Conservation (phyloP, 2,329 filamentous ascomycete genomes). For the Aurifilum marmelostoma region DNA sequence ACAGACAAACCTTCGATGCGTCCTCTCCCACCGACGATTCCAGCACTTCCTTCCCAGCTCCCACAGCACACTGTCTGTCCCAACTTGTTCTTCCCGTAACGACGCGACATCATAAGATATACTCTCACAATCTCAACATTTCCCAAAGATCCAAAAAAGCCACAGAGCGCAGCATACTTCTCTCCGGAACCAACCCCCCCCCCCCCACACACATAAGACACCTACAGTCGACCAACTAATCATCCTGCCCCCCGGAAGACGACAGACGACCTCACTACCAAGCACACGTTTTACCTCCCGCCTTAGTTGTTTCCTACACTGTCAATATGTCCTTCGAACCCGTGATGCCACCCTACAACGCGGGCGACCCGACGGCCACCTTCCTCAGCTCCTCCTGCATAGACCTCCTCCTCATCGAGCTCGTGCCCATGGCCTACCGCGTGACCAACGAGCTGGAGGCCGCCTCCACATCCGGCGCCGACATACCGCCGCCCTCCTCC, state of each 20-base stretch:
- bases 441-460: constrained; percentile 73
- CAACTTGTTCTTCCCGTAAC: not conserved
- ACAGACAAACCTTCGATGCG: not conserved
- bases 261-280: not conserved
- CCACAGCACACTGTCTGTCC: not conserved
- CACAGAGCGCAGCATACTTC: not conserved
- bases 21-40: not conserved
- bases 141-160: not conserved
- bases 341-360: constrained; percentile 69
- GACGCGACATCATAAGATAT: not conserved
- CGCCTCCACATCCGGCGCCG: constrained; percentile 37
- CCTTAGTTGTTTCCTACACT: not conserved
- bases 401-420: constrained; percentile 93
- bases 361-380: constrained; percentile 72
- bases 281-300: no score
- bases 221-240: no score
- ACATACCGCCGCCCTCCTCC: not conserved
- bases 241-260: no score
- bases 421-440: constrained; percentile 91
- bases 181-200: no score
- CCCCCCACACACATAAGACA: no score
- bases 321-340: constrained; percentile 72
- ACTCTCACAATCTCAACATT: not conserved
- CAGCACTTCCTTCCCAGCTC: not conserved
- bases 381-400: constrained; percentile 85